phyloP scores from a whole-genome alignment of 768 basidiomycete species.

The Crepidotus variabilis region DNA sequence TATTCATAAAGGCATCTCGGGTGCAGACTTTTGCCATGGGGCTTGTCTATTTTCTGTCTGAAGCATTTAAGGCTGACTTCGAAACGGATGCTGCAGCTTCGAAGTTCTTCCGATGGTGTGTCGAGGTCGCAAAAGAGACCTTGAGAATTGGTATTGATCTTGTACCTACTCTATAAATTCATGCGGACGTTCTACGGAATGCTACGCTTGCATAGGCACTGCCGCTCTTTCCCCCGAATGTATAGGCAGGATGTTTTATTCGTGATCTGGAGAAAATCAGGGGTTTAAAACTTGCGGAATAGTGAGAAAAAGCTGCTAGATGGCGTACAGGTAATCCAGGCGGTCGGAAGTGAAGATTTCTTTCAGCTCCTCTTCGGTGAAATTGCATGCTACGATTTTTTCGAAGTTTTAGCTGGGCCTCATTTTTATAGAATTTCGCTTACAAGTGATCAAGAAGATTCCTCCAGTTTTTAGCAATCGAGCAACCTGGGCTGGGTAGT shows the following conservation, averaged over 20 bases:
- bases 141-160: conserved; percentile 61
- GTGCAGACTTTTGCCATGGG: conserved; percentile 70
- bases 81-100: conserved; percentile 28
- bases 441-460: conserved; percentile 78
- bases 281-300: neutral
- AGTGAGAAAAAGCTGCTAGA: neutral
- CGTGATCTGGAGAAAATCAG: conserved; percentile 52
- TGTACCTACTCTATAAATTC: conserved; percentile 29
- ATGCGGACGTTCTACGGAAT: conserved; percentile 41
- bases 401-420: neutral
- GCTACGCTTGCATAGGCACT: conserved; percentile 70
- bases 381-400: conserved; percentile 64
- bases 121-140: conserved; percentile 64
- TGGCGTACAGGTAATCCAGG: conserved; percentile 62
- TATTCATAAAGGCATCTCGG: conserved; percentile 72
- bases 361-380: conserved; percentile 74
- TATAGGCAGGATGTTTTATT: conserved; percentile 69
- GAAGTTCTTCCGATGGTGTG: conserved; percentile 63
- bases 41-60: conserved; percentile 63
- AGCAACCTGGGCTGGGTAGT: conserved; percentile 57
- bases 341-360: conserved; percentile 44
- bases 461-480: conserved; percentile 62
- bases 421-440: conserved; percentile 20
- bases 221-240: conserved; percentile 75
- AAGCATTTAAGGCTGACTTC: conserved; percentile 29